Percentiles rank a stretch among this genome's conserved stretches.
phyloP scores from a whole-genome alignment of 352 stramenopile species.

The Pythium monospermum region DNA sequence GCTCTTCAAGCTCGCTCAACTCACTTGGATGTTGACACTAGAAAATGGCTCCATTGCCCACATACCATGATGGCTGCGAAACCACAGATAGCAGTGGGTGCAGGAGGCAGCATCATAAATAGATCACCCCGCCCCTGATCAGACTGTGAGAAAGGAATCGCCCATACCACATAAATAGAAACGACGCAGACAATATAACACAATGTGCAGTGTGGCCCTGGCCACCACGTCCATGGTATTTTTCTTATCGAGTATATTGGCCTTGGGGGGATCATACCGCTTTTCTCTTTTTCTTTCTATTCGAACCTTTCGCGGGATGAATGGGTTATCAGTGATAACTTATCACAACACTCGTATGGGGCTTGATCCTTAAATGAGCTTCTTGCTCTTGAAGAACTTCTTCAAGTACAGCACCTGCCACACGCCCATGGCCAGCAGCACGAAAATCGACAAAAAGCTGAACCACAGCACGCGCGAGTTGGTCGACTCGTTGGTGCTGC shows the following conservation, averaged over 20 bases:
- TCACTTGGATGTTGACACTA: no score
- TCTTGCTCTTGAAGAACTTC: conserved; percentile 92
- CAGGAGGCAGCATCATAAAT: background rate
- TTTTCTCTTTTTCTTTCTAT: background rate
- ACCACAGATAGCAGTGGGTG: background rate
- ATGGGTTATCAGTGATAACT: background rate
- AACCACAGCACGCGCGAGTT: conserved; percentile 89
- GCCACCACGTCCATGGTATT: no score
- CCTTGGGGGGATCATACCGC: background rate
- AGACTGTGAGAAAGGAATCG: no score
- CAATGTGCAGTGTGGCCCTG: no score
- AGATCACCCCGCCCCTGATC: background rate
- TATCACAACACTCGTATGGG: background rate
- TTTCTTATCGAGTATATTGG: no score
- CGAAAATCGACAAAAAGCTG: conserved; percentile 85
- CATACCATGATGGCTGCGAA: background rate
- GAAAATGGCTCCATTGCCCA: background rate
- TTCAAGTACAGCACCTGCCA: conserved; percentile 89
- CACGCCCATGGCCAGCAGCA: conserved; percentile 79
- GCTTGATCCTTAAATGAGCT: conserved; percentile 68
- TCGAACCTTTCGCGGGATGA: no score
- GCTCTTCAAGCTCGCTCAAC: no score
- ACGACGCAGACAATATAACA: no score
- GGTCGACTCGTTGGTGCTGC: conserved; percentile 88
- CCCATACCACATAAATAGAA: no score